Base-by-base conservation (phyloP, 176 grass and related monocot species). In the Metroxylon sagu region DNA sequence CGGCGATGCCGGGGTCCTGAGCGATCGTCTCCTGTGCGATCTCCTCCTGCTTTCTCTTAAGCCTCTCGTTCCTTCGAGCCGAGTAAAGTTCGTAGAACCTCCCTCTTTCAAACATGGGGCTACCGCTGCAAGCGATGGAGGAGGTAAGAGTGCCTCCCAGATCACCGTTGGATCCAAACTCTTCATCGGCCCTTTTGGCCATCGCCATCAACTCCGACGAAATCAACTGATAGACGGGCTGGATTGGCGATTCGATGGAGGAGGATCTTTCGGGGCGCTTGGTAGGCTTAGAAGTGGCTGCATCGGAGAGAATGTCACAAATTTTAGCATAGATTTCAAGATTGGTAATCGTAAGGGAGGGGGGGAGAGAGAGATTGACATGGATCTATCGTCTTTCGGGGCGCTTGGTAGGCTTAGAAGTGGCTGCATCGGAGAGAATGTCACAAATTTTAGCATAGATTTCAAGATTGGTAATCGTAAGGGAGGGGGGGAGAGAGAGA, bases 51-150 rank as follows among this genome's bases (percentile, higher is more conserved):
- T 90, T 85, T 48, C 75, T 83, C 68, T 87, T 91, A 25, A 98
- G 84, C 66, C 81, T 73, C 73, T 88, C 93, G 23, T 98, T 76
- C 56, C 93, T 77, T 48, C 84, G 73, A 4, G 78, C 84, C 7
- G 93, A 88, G 78, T 98, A 98, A 56, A 76, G 76, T 25, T 92
- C 87, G 54, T 98, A 98, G 18, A 88, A 52, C 77, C 87, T 62
- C 57, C 93, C 93, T 50, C 78, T 79, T 61, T 85, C 81, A 56
- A 98, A 98, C 31, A 92, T 16, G 56, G 87, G 84, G 54, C 62
- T 82, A 10, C 58, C 52, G 35, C n/a, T 56, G 65, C 60, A 53
- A 31, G 55, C 27, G 27, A 49, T 67, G 67, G 75, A 43, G 17
- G 61, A 65, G 28, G 70, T 50, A n/a, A 85, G 61, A 5, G 31